Evolutionary conservation across 306 rosid species (phyloP).

Genomic region (Gynostemma pentaphyllum): DNA sequence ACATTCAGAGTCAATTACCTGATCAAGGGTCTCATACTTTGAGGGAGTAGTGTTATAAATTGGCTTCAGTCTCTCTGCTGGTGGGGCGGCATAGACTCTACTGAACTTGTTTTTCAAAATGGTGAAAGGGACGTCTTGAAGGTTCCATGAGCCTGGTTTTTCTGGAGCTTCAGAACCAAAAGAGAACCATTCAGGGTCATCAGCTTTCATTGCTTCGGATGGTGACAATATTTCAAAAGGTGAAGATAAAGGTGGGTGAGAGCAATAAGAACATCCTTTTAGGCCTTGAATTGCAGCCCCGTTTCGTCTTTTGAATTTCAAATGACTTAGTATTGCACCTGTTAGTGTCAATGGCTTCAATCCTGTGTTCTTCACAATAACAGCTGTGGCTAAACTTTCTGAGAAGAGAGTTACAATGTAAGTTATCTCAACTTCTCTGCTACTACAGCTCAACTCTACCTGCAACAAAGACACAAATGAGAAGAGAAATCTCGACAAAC

Average conservation of each 20-base stretch:
- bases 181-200: slow-evolving; percentile 45
- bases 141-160: slow-evolving; percentile 60
- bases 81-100: slow-evolving; percentile 82
- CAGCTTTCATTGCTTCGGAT: slow-evolving; percentile 49
- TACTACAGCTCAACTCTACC: slow-evolving; percentile 41
- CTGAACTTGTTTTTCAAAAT: slow-evolving; percentile 74
- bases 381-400: slow-evolving; percentile 84
- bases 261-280: slow-evolving; percentile 43
- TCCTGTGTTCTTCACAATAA: slow-evolving; percentile 55
- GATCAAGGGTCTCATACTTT: slow-evolving; percentile 77
- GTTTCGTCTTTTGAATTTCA: slow-evolving; percentile 52
- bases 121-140: slow-evolving; percentile 57
- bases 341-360: slow-evolving; percentile 41
- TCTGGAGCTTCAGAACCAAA: slow-evolving; percentile 41
- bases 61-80: slow-evolving; percentile 59
- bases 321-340: slow-evolving; percentile 71
- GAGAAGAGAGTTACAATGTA: slow-evolving; percentile 76
- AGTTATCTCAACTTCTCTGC: slow-evolving; percentile 44
- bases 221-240: slow-evolving; percentile 71
- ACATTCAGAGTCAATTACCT: too few species aligned
- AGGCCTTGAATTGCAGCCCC: slow-evolving; percentile 81
- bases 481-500: not conserved
- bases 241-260: slow-evolving; percentile 62
- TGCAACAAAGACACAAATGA: slow-evolving; percentile 6
- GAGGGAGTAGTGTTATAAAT: slow-evolving; percentile 70